Conservation (phyloP, 306 rosid genomes). For the Cucumis melo region DNA sequence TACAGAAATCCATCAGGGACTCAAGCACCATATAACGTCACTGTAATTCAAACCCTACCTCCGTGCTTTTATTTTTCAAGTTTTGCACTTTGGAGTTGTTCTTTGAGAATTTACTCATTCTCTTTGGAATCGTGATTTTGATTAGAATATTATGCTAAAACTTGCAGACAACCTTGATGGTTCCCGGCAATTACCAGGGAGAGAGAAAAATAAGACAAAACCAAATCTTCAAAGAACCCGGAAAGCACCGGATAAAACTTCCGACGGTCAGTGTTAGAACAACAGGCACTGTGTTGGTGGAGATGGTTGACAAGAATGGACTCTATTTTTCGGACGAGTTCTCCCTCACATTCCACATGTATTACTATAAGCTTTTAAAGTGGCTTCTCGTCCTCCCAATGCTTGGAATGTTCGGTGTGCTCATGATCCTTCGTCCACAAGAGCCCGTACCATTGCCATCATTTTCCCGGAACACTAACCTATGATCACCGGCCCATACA, state of each 20-base stretch:
- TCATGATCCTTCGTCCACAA: conserved; percentile 83
- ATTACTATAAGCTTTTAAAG: conserved; percentile 83
- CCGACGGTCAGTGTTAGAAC: conserved; percentile 82
- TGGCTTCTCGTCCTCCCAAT: conserved; percentile 95
- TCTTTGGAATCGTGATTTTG: not conserved
- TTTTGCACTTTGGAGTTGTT: not conserved
- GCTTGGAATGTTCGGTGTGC: conserved; percentile 87
- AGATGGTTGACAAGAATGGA: conserved; percentile 95
- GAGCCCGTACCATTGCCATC: conserved; percentile 88
- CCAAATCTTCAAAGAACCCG: conserved; percentile 47
- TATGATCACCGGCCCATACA: not conserved
- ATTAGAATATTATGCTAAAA: conserved; percentile 13
- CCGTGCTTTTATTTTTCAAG: not conserved
- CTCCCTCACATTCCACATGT: conserved; percentile 95
- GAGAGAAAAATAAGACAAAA: conserved; percentile 70
- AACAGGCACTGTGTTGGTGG: conserved; percentile 80
- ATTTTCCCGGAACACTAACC: conserved; percentile 73
- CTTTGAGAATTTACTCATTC: not conserved
- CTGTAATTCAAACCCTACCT: conserved; percentile 30
- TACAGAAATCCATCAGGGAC: conserved; percentile 80
- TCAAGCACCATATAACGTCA: conserved; percentile 85
- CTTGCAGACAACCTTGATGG: conserved; percentile 68
- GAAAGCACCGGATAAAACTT: conserved; percentile 67
- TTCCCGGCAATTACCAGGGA: conserved; percentile 97
- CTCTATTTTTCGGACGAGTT: conserved; percentile 82